Evolutionary conservation across 768 basidiomycete genomes (phyloP), one percentile per base, ranked within the genome.

Genomic region (Suillus subluteus): DNA sequence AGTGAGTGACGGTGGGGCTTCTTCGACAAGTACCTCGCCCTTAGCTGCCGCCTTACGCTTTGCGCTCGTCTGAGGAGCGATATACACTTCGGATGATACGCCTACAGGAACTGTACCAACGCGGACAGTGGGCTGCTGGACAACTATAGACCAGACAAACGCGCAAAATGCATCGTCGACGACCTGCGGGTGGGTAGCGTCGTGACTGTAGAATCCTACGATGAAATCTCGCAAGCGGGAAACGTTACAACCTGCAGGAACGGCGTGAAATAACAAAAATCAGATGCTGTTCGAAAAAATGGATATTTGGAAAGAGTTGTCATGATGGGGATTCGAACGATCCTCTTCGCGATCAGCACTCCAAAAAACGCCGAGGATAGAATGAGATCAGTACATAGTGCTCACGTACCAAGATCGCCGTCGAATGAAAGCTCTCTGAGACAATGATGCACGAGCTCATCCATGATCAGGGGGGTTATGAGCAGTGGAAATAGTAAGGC

Each of bases 371-470:
- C 44, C 40, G 46, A 32, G 6, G n/a, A 38, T 2, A 26, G 38
- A 26, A 32, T 8, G 30, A 46, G 54, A 66, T 41, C 13, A 38
- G 18, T 62, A 55, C 37, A 21, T 32, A 32, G 58, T 15, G 41
- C 32, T 35, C 13, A 85, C 91, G 82, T 77, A 96, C 95, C 95
- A 52, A 94, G 82, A 75, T 96, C 93, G 6, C 95, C 95, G 72
- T 96, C 94, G 77, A 95, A 96, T 6, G 95, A 88, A 38, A 97
- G 82, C 76, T 97, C 94, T 46, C 91, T 89, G 43, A 95, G 83
- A 74, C 91, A 91, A 74, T 94, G 90, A 73, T 90, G 89, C 46
- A 96, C 80, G 54, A 97, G 87, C 73, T 94, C 90, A 75, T 96
- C 95, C 91, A 96, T 95, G 26, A 32, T 61, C 41, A 43, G 26